phyloP scores from a whole-genome alignment of 805 yeast species.

The Yarrowia sp. region DNA sequence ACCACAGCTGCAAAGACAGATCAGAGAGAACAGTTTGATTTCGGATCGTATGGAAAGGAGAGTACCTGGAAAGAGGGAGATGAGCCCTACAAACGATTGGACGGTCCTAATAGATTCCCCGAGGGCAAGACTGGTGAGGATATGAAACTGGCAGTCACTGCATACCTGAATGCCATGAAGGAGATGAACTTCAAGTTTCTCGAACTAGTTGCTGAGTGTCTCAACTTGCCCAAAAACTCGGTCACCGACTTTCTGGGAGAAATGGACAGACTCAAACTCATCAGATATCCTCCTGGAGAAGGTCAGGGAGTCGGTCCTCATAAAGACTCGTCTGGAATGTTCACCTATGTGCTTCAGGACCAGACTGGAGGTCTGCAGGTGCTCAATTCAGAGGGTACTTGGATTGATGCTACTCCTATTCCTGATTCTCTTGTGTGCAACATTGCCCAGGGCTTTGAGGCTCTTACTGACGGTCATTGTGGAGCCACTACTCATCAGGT shows the following conservation, averaged over 20 bases:
- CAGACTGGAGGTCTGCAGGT: conserved; percentile 62
- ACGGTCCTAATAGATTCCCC: conserved; percentile 67
- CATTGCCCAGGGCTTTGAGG: conserved; percentile 68
- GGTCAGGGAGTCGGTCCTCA: conserved; percentile 69
- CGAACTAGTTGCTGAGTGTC: conserved; percentile 61
- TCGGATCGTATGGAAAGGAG: conserved; percentile 56
- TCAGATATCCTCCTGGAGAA: conserved; percentile 58
- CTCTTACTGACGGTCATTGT: conserved; percentile 64
- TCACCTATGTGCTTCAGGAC: conserved; percentile 68
- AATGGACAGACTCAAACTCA: conserved; percentile 63
- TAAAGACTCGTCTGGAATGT: conserved; percentile 64
- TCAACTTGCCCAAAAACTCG: conserved; percentile 57
- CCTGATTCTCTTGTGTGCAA: conserved; percentile 61
- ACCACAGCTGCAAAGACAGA: conserved; percentile 62
- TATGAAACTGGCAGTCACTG: conserved; percentile 53
- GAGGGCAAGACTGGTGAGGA: conserved; percentile 54
- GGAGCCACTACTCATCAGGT: conserved; percentile 67
- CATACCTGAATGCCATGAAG: conserved; percentile 58
- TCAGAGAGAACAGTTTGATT: conserved; percentile 68
- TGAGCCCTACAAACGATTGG: conserved; percentile 51
- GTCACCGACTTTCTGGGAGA: conserved; percentile 59
- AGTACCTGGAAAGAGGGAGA: conserved; percentile 53
- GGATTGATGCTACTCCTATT: conserved; percentile 63
- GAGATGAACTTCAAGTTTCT: conserved; percentile 55
- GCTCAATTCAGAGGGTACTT: conserved; percentile 60